Evolutionary conservation across 345 rosid species (phyloP), one percentile per base, ranked within the genome.

Genomic region (Orychophragmus violaceus): DNA sequence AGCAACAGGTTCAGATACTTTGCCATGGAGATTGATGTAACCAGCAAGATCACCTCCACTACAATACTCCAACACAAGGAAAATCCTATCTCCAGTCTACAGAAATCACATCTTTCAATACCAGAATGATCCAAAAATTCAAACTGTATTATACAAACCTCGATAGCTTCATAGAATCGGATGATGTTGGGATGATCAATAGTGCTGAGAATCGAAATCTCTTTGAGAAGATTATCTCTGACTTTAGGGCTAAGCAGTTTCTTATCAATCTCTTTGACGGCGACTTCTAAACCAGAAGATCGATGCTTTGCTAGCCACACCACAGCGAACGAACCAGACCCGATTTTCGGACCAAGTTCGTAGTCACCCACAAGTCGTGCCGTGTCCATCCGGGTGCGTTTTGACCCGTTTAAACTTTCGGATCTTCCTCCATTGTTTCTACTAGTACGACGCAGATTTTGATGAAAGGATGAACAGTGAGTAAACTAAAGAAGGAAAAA

Each of bases 1-100:
- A 14, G 96, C 89, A 62, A 84, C 83, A 66, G 69, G 70, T 83
- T 82, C 89, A 1, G 94, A 57, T 10, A 82, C 89, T 81, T 74
- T 83, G 2, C 96, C 87, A 74, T 80, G 83, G 36, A 78, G 78
- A 70, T 79, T 77, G 70, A 89, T 74, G 35, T 87, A 89, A 6
- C 66, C 83, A 19, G 89, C 84, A 63, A 89, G 91, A 78, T 87
- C 96, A 70, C 96, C 96, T 54, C 96, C 94, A 44, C 81, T 86
- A 57, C 96, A 89, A 59, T 81, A 89, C 78, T 89, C 96, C 91
- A 89, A 69, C 5, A 89, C 87, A 14, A 89, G 82, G 29, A 62
- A 89, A 21, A 89, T 83, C 78, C 33, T 82, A 69, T 89, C 89
- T 23, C 74, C 66, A 54, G 81, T 85, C 96, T 89, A 75, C 66